Conservation (phyloP, 768 basidiomycete genomes). For the Rickenella mellea region DNA sequence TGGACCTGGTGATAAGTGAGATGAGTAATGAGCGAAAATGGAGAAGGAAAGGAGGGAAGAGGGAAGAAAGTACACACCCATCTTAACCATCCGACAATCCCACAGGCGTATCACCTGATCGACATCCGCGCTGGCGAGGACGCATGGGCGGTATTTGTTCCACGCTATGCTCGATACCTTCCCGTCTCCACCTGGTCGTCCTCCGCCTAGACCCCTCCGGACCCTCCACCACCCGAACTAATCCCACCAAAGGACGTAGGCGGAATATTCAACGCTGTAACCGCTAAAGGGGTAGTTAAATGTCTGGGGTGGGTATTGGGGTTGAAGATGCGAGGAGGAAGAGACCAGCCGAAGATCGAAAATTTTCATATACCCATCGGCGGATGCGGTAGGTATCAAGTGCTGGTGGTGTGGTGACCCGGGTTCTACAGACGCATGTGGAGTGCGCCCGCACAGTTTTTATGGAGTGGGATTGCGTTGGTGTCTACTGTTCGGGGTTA, state of each 20-base stretch:
- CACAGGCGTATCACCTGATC: conserved; percentile 71
- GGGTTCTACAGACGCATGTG: conserved; percentile 76
- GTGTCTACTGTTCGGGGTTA: conserved; percentile 62
- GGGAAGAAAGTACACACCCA: too few relatives aligned
- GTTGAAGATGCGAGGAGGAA: too few relatives aligned
- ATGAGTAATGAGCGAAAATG: too few relatives aligned
- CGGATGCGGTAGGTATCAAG: conserved; percentile 72
- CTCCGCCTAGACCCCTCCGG: too few relatives aligned
- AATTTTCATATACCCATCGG: conserved; percentile 76
- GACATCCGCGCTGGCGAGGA: conserved; percentile 71
- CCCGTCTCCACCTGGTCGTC: too few relatives aligned
- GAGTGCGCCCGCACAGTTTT: conserved; percentile 76
- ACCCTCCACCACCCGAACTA: too few relatives aligned
- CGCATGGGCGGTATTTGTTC: conserved; percentile 83
- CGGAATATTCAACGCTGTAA: conserved; percentile 5
- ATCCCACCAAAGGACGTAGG: too few relatives aligned
- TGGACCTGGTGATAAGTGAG: too few relatives aligned
- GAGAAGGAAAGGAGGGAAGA: too few relatives aligned
- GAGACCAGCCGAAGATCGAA: conserved; percentile 45
- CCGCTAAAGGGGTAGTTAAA: not conserved
- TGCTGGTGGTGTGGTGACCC: conserved; percentile 91
- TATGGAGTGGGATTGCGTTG: conserved; percentile 71
- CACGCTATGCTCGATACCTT: conserved; percentile 82
- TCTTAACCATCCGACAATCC: conserved; percentile 81
- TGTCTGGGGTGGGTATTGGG: conserved; percentile 6